These are phyloP conservation scores for Schwanniomyces polymorphus DNA, from an alignment of 805 yeast genomes.

Conservation along the genomic window DNA sequence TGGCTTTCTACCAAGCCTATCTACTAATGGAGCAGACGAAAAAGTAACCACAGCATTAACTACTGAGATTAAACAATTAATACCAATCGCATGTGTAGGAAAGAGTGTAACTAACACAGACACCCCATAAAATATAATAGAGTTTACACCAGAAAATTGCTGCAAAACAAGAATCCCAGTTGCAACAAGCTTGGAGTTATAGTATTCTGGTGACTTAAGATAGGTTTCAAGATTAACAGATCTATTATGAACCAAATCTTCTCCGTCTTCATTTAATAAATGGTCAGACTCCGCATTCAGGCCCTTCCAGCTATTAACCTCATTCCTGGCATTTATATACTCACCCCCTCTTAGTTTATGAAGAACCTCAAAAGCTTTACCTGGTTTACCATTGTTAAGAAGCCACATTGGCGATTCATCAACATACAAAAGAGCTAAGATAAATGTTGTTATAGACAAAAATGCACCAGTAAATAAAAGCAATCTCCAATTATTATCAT, in stretches of 20 bases:
- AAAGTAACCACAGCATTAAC: constrained; percentile 76
- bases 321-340: constrained; percentile 30
- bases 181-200: constrained; percentile 62
- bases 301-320: constrained; percentile 37
- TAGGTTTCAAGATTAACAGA: constrained; percentile 41
- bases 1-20: constrained; percentile 70
- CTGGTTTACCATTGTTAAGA: constrained; percentile 43
- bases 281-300: neutral
- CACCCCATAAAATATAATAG: constrained; percentile 92
- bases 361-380: constrained; percentile 39
- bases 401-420: constrained; percentile 90
- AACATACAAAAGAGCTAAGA: constrained; percentile 37
- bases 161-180: constrained; percentile 78
- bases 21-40: constrained; percentile 73
- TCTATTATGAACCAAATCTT: neutral
- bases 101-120: constrained; percentile 69
- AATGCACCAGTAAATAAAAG: constrained; percentile 62
- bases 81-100: constrained; percentile 67
- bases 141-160: constrained; percentile 90
- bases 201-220: constrained; percentile 49
- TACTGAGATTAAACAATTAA: constrained; percentile 75
- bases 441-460: constrained; percentile 51
- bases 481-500: constrained; percentile 67
- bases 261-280: constrained; percentile 7
- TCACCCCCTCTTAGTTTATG: constrained; percentile 42